phyloP scores from a whole-genome alignment of 2,329 filamentous ascomycete species.

The Remersonia thermophila region DNA sequence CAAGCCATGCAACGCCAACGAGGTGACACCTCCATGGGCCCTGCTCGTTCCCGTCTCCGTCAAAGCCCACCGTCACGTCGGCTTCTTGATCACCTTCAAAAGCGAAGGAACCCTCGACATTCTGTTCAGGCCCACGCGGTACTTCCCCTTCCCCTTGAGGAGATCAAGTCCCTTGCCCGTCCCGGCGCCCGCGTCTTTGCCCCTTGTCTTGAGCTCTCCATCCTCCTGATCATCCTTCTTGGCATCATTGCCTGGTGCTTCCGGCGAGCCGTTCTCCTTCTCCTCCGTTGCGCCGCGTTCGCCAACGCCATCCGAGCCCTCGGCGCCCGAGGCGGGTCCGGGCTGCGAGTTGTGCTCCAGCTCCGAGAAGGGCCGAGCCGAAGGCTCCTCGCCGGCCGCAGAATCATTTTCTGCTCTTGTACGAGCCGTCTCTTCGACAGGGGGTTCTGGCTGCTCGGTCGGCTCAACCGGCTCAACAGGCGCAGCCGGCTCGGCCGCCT shows the following conservation, averaged over 20 bases:
- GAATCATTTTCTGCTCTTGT: constrained; percentile 1
- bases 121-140: constrained; percentile 41
- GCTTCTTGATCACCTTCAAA: constrained; percentile 36
- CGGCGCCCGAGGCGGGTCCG: neutral
- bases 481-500: constrained; percentile 1
- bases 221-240: neutral
- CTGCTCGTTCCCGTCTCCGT: too few species aligned
- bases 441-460: neutral
- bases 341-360: constrained; percentile 3
- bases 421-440: constrained; percentile 2
- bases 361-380: constrained; percentile 2
- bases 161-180: neutral
- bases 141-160: constrained; percentile 32
- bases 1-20: too few species aligned
- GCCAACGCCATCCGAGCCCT: neutral
- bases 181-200: constrained; percentile 4
- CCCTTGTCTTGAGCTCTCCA: neutral
- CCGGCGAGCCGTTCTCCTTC: neutral
- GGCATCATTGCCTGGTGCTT: neutral
- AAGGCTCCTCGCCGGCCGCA: too few species aligned
- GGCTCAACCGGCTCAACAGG: constrained; percentile 1
- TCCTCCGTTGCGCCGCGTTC: constrained; percentile 1
- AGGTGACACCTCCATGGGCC: too few species aligned
- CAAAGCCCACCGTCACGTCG: neutral
- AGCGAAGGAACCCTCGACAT: constrained; percentile 37